Conservation (phyloP, 768 basidiomycete genomes). For the Lactifluus piperatus region DNA sequence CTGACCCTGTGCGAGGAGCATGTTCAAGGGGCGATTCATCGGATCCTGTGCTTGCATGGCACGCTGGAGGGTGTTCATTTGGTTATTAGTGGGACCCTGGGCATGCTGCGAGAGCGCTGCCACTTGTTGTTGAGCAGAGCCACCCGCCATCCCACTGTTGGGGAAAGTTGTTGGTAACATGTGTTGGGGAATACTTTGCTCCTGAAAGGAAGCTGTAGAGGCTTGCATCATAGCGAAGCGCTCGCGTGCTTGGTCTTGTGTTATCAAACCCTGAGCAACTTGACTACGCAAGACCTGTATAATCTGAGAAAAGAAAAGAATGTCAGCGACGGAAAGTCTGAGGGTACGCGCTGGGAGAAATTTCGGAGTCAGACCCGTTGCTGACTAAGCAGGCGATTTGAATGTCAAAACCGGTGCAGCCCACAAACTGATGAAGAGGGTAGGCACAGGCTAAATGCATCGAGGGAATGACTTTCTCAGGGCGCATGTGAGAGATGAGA, state of each 20-base stretch:
- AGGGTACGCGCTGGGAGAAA: not conserved
- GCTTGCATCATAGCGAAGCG: not conserved
- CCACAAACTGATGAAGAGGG: conserved; percentile 13
- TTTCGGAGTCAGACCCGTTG: not conserved
- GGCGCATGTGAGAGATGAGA: not conserved
- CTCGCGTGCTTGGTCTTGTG: conserved; percentile 3
- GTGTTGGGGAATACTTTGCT: conserved; percentile 4
- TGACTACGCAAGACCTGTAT: not conserved
- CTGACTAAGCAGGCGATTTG: conserved; percentile 17
- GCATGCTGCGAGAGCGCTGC: conserved; percentile 1
- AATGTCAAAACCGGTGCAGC: conserved; percentile 10
- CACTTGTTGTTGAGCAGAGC: conserved; percentile 5
- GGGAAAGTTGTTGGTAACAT: conserved; percentile 1
- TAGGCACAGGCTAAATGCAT: not conserved
- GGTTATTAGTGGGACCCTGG: not conserved
- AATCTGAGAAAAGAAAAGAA: not conserved
- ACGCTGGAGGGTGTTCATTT: conserved; percentile 3
- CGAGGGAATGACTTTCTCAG: not conserved
- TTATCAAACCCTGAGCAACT: conserved; percentile 2
- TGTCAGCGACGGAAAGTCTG: not conserved
- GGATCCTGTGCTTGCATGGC: conserved; percentile 4
- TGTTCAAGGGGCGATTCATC: not conserved
- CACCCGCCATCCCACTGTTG: not conserved
- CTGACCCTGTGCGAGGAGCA: not conserved
- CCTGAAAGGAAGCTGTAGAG: not conserved